A percentile compares a stretch with the other conserved stretches of the same genome.
Conservation (phyloP, 192 early-diverging fungal genomes). For the Coemansia sp. region DNA sequence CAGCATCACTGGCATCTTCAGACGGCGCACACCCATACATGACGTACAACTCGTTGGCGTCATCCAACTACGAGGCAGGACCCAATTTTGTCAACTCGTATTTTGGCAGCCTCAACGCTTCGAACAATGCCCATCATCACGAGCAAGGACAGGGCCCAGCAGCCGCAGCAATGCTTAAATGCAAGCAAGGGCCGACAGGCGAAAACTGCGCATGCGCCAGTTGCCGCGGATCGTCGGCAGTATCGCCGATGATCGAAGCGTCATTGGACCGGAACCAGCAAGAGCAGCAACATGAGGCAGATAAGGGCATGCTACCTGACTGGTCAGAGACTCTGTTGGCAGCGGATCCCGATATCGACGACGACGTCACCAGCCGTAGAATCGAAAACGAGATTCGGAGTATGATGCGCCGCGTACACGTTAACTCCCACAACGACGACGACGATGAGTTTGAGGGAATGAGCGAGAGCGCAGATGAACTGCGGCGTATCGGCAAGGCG, state of each 20-base stretch:
- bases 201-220: not conserved
- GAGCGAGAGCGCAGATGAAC: constrained; percentile 34
- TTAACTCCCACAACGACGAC: constrained; percentile 11
- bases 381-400: constrained; percentile 45
- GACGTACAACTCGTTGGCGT: constrained; percentile 20
- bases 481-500: constrained; percentile 34
- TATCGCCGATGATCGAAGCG: too few species aligned
- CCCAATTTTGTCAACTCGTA: constrained; percentile 22
- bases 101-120: constrained; percentile 2
- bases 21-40: constrained; percentile 8
- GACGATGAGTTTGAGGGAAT: constrained; percentile 22
- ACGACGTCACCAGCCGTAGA: constrained; percentile 25
- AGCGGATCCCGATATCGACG: constrained; percentile 17
- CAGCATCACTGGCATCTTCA: too few species aligned
- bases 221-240: not conserved
- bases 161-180: constrained; percentile 23
- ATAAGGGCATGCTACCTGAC: not conserved
- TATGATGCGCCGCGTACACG: constrained; percentile 39
- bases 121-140: too few species aligned
- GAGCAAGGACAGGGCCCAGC: constrained; percentile 16
- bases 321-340: not conserved
- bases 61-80: constrained; percentile 14
- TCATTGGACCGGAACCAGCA: not conserved
- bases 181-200: constrained; percentile 6
- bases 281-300: not conserved